These are phyloP conservation scores for Cystofilobasidium capitatum DNA, from an alignment of 768 basidiomycete species.

Conservation along the genomic window DNA sequence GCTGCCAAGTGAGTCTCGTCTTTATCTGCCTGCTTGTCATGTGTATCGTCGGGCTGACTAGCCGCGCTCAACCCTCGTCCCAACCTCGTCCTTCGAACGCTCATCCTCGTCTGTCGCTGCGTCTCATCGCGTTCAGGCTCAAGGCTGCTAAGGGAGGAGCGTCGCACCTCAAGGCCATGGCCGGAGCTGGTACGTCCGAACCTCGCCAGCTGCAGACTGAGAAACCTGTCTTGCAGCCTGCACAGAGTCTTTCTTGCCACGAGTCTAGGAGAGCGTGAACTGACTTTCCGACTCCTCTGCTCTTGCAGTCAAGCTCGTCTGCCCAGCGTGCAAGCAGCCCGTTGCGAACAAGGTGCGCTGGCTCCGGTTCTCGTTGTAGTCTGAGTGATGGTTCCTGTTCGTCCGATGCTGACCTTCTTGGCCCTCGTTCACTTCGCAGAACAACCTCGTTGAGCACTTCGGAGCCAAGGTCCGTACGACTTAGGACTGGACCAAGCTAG, in stretches of 20 bases:
- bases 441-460: too few relatives aligned
- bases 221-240: not conserved
- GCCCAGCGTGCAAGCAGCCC: slow-evolving; percentile 23
- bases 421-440: too few relatives aligned
- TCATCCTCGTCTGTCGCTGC: too few relatives aligned
- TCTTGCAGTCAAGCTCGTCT: slow-evolving; percentile 19
- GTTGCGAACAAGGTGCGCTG: slow-evolving; percentile 2
- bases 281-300: not conserved
- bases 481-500: too few relatives aligned
- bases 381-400: not conserved
- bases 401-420: not conserved
- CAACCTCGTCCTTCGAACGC: too few relatives aligned
- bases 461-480: too few relatives aligned
- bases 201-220: too few relatives aligned
- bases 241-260: too few relatives aligned
- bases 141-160: slow-evolving; percentile 8
- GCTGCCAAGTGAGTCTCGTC: not conserved
- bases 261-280: too few relatives aligned
- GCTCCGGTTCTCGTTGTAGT: not conserved
- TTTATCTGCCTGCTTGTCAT: not conserved
- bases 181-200: not conserved
- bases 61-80: not conserved
- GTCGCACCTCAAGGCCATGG: slow-evolving; percentile 3
- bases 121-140: slow-evolving; percentile 6
- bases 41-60: not conserved